Conservation (phyloP, 2,329 filamentous ascomycete species). For the Colletotrichum acutatum region DNA sequence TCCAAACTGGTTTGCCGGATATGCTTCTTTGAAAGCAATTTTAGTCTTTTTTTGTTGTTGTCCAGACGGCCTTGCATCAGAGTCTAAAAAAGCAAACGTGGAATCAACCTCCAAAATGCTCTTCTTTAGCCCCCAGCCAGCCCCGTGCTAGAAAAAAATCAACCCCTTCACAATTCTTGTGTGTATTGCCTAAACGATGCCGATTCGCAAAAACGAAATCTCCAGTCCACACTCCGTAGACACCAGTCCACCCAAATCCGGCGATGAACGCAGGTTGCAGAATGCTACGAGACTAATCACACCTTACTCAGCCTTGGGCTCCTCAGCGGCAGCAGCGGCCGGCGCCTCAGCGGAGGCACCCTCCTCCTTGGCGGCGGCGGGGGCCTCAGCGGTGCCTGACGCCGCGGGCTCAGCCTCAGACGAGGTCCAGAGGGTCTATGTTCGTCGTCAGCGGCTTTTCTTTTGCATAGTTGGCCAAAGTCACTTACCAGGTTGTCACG, state of each 20-base stretch:
- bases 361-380: conserved; percentile 55
- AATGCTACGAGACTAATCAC: conserved; percentile 33
- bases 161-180: conserved; percentile 49
- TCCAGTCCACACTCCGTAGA: conserved; percentile 72
- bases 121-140: conserved; percentile 54
- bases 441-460: conserved; percentile 42
- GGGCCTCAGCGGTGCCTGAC: conserved; percentile 62
- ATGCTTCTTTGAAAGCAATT: conserved; percentile 52
- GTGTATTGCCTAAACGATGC: conserved; percentile 61
- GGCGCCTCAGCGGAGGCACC: conserved; percentile 27
- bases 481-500: conserved; percentile 89
- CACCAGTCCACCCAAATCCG: conserved; percentile 65
- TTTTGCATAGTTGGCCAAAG: background rate
- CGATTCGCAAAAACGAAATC: conserved; percentile 64
- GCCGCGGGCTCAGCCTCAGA: conserved; percentile 91
- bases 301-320: conserved; percentile 75
- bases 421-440: conserved; percentile 97
- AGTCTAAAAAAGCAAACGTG: conserved; percentile 65
- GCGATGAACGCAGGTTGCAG: conserved; percentile 52
- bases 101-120: conserved; percentile 59
- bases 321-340: conserved; percentile 64
- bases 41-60: conserved; percentile 64
- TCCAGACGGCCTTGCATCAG: conserved; percentile 67
- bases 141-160: conserved; percentile 50
- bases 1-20: background rate